Percentiles rank a stretch among this genome's conserved stretches.
These are phyloP conservation scores for Cyclotella sp. DNA, from an alignment of 108 stramenopile species.

Conservation along the genomic window DNA sequence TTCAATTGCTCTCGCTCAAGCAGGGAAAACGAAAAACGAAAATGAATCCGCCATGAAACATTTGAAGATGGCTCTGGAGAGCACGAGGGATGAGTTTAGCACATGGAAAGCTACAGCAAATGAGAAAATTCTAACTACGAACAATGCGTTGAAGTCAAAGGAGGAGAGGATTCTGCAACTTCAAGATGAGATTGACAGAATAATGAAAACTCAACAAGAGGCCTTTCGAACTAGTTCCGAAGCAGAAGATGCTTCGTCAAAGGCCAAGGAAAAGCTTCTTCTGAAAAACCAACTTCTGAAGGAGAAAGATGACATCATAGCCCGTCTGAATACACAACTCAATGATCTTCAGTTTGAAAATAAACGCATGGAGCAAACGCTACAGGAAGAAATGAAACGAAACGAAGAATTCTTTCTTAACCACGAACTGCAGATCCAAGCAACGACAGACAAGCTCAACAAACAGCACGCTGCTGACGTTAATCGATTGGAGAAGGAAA, in stretches of 20 bases:
- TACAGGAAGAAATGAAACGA: constrained; percentile 22
- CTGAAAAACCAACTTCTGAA: constrained; percentile 39
- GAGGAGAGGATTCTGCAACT: constrained; percentile 28
- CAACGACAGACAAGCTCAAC: constrained; percentile 39
- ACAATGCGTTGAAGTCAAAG: constrained; percentile 29
- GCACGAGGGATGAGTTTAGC: constrained; percentile 14
- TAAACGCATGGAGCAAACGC: constrained; percentile 19
- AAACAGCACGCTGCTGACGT: constrained; percentile 35
- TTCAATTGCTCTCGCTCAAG: not conserved
- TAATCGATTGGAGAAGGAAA: constrained; percentile 38
- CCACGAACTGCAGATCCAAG: constrained; percentile 39
- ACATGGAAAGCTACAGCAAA: constrained; percentile 38
- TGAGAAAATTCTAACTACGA: constrained; percentile 25
- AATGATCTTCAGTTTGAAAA: constrained; percentile 44
- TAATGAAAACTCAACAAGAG: not conserved
- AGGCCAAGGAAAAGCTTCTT: constrained; percentile 42
- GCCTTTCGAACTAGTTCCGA: not conserved
- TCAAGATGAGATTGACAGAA: constrained; percentile 10
- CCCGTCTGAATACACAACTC: constrained; percentile 28
- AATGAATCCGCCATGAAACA: constrained; percentile 2
- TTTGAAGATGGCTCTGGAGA: constrained; percentile 24
- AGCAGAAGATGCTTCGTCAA: constrained; percentile 9
- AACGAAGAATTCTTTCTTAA: constrained; percentile 24
- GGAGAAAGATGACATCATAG: constrained; percentile 42
- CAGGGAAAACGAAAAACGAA: not conserved